Evolutionary conservation across 2,329 filamentous ascomycete species (phyloP).

Genomic region (Aspergillus ochraceus): DNA sequence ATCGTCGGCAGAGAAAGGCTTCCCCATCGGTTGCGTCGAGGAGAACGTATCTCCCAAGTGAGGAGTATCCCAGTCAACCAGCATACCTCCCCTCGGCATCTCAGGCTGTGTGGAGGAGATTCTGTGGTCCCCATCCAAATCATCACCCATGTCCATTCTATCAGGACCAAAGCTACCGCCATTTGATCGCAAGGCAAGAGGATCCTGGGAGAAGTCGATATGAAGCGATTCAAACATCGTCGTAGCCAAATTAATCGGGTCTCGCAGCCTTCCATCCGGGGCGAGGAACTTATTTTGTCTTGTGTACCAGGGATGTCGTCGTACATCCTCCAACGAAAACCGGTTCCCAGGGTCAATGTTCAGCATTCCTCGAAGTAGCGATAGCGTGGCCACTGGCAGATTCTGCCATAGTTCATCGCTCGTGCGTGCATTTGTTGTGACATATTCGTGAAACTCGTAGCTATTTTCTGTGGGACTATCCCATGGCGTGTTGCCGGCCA

Average conservation of each 20-base stretch:
- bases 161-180: constrained; percentile 45
- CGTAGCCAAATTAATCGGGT: constrained; percentile 84
- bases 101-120: constrained; percentile 86
- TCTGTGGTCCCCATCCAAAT: constrained; percentile 49
- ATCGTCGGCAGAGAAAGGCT: constrained; percentile 34
- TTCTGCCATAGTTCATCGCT: constrained; percentile 82
- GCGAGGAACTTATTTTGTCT: constrained; percentile 75
- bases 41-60: constrained; percentile 50
- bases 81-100: constrained; percentile 68
- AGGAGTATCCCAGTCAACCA: constrained; percentile 88
- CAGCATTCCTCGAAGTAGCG: constrained; percentile 90
- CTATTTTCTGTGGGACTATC: constrained; percentile 83
- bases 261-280: constrained; percentile 69
- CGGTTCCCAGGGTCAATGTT: constrained; percentile 71
- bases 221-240: constrained; percentile 89
- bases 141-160: constrained; percentile 66
- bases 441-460: constrained; percentile 89
- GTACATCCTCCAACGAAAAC: constrained; percentile 83
- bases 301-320: constrained; percentile 93
- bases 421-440: constrained; percentile 74
- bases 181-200: constrained; percentile 50
- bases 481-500: constrained; percentile 97
- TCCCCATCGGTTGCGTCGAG: constrained; percentile 49
- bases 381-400: constrained; percentile 71
- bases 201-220: constrained; percentile 78